These are phyloP conservation scores for Ambrosia hybrid DNA, from an alignment of 140 eudicot genomes.

Conservation along the genomic window DNA sequence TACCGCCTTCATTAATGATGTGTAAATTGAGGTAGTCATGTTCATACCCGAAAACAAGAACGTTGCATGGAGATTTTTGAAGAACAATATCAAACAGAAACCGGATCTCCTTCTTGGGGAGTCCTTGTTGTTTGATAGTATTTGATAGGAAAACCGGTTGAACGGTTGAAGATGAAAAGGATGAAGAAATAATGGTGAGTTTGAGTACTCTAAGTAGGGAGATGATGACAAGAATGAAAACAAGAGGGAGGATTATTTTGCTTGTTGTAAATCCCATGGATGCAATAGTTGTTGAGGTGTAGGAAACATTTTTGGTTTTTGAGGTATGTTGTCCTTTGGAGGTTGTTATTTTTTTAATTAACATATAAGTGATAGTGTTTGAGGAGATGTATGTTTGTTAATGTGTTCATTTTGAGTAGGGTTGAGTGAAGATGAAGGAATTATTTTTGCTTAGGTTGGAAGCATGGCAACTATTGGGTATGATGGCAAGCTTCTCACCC, in stretches of 20 bases:
- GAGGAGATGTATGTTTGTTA: conserved; percentile 24
- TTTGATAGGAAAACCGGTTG: conserved; percentile 6
- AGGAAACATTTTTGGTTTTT: conserved; percentile 46
- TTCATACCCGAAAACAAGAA: conserved; percentile 71
- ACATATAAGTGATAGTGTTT: conserved; percentile 10
- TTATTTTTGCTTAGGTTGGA: conserved; percentile 47
- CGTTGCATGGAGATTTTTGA: conserved; percentile 63
- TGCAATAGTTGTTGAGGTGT: conserved; percentile 21
- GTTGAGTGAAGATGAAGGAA: conserved; percentile 61
- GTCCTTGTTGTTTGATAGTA: conserved; percentile 10
- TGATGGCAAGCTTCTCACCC: conserved; percentile 25
- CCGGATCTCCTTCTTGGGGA: conserved; percentile 47
- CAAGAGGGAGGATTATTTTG: conserved; percentile 54
- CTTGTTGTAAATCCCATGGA: conserved; percentile 47
- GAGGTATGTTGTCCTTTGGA: conserved; percentile 10
- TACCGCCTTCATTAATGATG: conserved; percentile 49
- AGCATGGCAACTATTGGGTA: conserved; percentile 35
- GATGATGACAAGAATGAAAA: conserved; percentile 36
- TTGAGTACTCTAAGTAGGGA: conserved; percentile 56
- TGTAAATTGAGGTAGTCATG: conserved; percentile 50
- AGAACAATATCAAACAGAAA: conserved; percentile 50
- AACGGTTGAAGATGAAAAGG: conserved; percentile 21
- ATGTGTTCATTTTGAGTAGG: conserved; percentile 21
- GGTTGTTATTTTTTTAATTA: background rate
- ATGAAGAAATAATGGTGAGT: conserved; percentile 37